Base-by-base conservation (phyloP, 768 basidiomycete genomes). In the Russula lepida region DNA sequence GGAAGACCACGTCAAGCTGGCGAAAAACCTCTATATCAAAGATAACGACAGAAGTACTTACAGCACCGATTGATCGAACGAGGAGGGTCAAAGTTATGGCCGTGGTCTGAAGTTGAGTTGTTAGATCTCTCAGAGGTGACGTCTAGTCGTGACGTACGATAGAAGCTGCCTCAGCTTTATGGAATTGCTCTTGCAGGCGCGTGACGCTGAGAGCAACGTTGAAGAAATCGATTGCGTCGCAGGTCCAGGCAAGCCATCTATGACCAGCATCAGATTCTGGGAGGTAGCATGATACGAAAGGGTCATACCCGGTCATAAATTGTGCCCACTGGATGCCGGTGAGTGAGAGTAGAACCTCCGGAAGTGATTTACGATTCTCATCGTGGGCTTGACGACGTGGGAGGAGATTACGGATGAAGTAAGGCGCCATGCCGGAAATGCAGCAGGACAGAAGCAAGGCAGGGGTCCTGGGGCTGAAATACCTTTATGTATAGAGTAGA, bases 71-170 rank as follows among this genome's bases (percentile, higher is more conserved):
- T 5, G 89, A 88, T 61, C 95, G 84, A 78, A 98, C 88, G n/a
- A 98, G 82, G 1, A 98, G 78, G 0, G 95, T 97, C 52, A 97
- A 78, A 6, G 95, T 97, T 69, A 98, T 94, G 5, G 91, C 81
- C 21, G 85, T 84, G 51, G 90, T 89, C 79, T 80, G 58, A 23
- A 13, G 19, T 63, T 52, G 37, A 13, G 19, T 63, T 52, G 37
- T 37, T 44, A 35, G 30, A 43, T 35, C 12, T 28, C 55, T 25
- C 6, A 41, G 44, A 15, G 63, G 54, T 51, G 47, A 28, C 27
- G 23, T 51, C 41, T 23, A 39, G 50, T 7, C 30, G 28, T 13
- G 33, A 70, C 75, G 64, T 48, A 80, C 79, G 33, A 89, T 82
- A 33, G 74, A 67, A 37, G 74, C 63, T 4, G 76, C 75, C 0